Conservation (phyloP, 1,139 yeast genomes). For the Candida buenavistaensis region DNA sequence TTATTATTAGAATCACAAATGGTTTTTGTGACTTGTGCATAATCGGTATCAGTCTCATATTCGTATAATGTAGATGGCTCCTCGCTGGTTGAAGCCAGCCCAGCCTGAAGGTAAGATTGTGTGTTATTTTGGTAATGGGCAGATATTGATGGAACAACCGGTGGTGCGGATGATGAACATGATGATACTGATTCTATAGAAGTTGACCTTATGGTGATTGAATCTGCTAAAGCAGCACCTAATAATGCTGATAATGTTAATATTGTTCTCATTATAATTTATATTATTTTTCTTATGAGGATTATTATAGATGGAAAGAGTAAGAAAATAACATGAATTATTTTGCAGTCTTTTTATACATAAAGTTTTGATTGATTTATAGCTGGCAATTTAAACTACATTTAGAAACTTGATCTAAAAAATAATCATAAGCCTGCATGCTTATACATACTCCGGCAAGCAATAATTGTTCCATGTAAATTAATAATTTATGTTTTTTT, state of each 20-base stretch:
- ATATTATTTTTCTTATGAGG: not conserved
- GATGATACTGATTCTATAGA: constrained; percentile 25
- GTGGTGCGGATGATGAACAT: constrained; percentile 14
- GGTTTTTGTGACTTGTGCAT: constrained; percentile 31
- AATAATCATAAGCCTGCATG: too few relatives aligned
- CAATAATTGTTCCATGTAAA: too few relatives aligned
- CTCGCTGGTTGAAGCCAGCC: too few relatives aligned
- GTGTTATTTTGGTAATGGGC: constrained; percentile 9
- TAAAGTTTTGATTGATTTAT: not conserved
- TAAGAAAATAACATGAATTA: not conserved
- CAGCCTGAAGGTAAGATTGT: too few relatives aligned
- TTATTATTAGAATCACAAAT: constrained; percentile 31
- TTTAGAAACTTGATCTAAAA: too few relatives aligned
- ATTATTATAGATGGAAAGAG: not conserved
- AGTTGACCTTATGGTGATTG: constrained; percentile 29
- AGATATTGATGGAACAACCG: constrained; percentile 13
- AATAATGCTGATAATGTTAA: constrained; percentile 15
- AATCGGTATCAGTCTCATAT: constrained; percentile 27
- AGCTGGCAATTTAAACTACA: not conserved
- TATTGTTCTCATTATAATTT: constrained; percentile 14
- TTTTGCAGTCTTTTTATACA: not conserved
- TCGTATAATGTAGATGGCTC: constrained; percentile 23
- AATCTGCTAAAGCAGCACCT: constrained; percentile 19
- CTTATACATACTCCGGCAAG: too few relatives aligned
- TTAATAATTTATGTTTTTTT: too few relatives aligned